Evolutionary conservation across 148 eudicot species (phyloP).

Genomic region (Rhododendron ferrugineum): DNA sequence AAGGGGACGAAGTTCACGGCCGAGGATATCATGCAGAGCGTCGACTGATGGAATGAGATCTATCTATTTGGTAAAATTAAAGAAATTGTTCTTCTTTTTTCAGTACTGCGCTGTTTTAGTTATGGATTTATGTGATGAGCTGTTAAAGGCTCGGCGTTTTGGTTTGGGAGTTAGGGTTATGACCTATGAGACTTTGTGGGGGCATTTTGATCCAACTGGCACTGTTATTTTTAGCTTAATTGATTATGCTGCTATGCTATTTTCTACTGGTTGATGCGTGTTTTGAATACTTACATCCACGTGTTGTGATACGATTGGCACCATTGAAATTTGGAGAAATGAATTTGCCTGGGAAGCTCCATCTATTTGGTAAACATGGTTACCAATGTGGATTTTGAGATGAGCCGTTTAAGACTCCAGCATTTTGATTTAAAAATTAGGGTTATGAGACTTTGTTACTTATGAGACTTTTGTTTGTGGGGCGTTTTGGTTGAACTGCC

Average conservation of each 20-base stretch:
- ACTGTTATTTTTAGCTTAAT: not conserved
- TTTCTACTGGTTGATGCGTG: not conserved
- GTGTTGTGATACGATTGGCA: not conserved
- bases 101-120: not conserved
- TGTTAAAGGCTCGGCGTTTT: no score
- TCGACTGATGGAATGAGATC: slow-evolving; percentile 22
- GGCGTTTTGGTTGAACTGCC: not conserved
- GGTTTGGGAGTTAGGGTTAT: not conserved
- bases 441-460: no score
- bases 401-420: no score
- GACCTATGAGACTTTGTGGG: not conserved
- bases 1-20: slow-evolving; percentile 65
- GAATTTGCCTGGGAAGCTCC: no score
- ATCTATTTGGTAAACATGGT: no score
- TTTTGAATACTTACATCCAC: not conserved
- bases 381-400: no score
- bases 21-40: slow-evolving; percentile 50
- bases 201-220: not conserved
- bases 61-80: not conserved
- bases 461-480: not conserved
- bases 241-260: not conserved
- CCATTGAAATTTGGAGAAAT: no score
- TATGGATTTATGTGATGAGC: not conserved
- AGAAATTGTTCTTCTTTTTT: not conserved
- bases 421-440: no score